Conservation (phyloP, 208 protist genomes). For the Leishmania arabica region DNA sequence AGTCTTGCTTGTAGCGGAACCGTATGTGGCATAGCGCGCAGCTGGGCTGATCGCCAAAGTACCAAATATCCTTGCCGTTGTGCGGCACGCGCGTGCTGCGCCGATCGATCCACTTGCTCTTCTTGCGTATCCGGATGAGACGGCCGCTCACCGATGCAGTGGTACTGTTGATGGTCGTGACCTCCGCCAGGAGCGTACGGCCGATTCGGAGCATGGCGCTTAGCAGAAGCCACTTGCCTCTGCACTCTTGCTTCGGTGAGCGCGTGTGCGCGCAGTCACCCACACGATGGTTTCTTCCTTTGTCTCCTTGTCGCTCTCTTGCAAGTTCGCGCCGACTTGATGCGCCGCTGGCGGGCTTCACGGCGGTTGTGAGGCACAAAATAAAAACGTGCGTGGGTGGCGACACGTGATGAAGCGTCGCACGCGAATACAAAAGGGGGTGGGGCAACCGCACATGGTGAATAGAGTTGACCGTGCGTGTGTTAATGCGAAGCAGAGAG, state of each 20-base stretch:
- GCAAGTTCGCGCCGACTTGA: not conserved
- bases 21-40: conserved; percentile 89
- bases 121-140: conserved; percentile 89
- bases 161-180: conserved; percentile 74
- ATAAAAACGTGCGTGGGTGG: not conserved
- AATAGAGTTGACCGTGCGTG: not conserved
- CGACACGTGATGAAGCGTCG: not conserved
- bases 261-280: not conserved
- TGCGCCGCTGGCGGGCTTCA: not conserved
- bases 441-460: not conserved
- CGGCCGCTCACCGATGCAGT: conserved; percentile 78
- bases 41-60: conserved; percentile 88
- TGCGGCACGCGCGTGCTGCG: conserved; percentile 82
- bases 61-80: conserved; percentile 87
- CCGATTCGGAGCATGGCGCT: conserved; percentile 40
- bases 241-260: not conserved
- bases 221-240: not conserved
- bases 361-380: not conserved
- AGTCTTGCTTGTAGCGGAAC: conserved; percentile 92
- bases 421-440: not conserved
- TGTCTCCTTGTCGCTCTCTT: not conserved
- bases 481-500: not conserved
- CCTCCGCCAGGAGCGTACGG: conserved; percentile 51
- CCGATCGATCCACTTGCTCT: conserved; percentile 89
- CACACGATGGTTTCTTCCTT: not conserved